Conservation (phyloP, 371 early-diverging fungal species). For the Modicella reniformis region DNA sequence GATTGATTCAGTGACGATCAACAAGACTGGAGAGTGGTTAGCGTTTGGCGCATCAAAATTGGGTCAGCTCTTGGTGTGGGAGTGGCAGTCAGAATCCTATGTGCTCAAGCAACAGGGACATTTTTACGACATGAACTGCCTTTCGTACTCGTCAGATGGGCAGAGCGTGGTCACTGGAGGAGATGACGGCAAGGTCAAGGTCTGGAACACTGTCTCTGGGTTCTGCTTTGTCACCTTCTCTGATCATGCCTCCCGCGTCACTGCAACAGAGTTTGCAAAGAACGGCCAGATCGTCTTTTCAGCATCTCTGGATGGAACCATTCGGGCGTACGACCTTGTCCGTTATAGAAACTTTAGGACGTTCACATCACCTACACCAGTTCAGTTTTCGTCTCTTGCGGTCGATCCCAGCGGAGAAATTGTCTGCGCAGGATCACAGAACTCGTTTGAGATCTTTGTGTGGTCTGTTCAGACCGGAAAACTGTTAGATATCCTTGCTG, state of each 20-base stretch:
- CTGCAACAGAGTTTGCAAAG: conserved; percentile 90
- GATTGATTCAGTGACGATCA: conserved; percentile 89
- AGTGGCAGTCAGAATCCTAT: conserved; percentile 98
- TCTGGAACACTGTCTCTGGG: conserved; percentile 95
- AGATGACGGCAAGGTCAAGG: conserved; percentile 96
- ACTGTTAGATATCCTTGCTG: conserved; percentile 91
- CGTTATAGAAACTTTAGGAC: conserved; percentile 98
- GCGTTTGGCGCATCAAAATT: conserved; percentile 92
- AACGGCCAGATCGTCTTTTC: conserved; percentile 93
- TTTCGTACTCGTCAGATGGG: conserved; percentile 93
- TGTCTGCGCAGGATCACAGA: conserved; percentile 94
- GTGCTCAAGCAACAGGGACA: conserved; percentile 98
- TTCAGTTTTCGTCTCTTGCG: conserved; percentile 91
- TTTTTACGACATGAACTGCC: conserved; percentile 88
- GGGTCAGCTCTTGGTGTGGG: conserved; percentile 98
- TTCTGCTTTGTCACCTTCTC: conserved; percentile 97
- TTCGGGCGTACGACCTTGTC: conserved; percentile 95
- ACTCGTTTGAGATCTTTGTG: conserved; percentile 95
- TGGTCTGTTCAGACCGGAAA: conserved; percentile 98
- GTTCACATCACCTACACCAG: conserved; percentile 95
- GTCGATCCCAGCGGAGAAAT: conserved; percentile 97
- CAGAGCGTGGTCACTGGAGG: conserved; percentile 95
- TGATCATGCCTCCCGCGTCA: conserved; percentile 88
- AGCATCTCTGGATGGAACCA: conserved; percentile 95
- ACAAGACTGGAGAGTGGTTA: conserved; percentile 95